These are phyloP conservation scores for Dendrobium huoshanense DNA, from an alignment of 106 monocot genomes.

Conservation along the genomic window DNA sequence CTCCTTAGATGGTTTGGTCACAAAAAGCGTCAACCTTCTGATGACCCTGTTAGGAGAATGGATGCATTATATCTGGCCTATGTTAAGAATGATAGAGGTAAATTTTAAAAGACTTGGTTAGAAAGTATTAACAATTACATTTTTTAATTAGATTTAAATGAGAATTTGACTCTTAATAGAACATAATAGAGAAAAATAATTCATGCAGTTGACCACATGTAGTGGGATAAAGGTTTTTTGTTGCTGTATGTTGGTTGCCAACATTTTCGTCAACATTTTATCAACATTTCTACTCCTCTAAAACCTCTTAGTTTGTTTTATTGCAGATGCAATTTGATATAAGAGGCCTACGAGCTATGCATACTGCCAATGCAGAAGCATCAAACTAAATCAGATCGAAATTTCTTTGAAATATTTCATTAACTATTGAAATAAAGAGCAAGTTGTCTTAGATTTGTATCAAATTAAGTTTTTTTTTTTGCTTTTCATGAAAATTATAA, in stretches of 20 bases:
- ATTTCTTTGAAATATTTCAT: background rate
- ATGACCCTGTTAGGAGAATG: too few species aligned
- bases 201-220: too few species aligned
- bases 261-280: background rate
- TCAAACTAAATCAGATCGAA: background rate
- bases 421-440: background rate
- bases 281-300: background rate
- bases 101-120: too few species aligned
- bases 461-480: background rate
- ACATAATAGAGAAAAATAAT: too few species aligned
- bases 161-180: too few species aligned
- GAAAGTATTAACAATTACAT: too few species aligned
- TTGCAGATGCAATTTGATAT: background rate
- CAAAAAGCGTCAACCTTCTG: too few species aligned
- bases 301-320: background rate
- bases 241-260: background rate
- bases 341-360: background rate
- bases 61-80: too few species aligned
- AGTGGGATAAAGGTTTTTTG: too few species aligned
- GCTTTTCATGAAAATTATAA: background rate
- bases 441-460: background rate
- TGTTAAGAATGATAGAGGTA: too few species aligned
- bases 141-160: too few species aligned
- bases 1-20: too few species aligned
- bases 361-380: background rate